Base-by-base conservation (phyloP, 805 yeast species). In the Cyberlindnera suaveolens region DNA sequence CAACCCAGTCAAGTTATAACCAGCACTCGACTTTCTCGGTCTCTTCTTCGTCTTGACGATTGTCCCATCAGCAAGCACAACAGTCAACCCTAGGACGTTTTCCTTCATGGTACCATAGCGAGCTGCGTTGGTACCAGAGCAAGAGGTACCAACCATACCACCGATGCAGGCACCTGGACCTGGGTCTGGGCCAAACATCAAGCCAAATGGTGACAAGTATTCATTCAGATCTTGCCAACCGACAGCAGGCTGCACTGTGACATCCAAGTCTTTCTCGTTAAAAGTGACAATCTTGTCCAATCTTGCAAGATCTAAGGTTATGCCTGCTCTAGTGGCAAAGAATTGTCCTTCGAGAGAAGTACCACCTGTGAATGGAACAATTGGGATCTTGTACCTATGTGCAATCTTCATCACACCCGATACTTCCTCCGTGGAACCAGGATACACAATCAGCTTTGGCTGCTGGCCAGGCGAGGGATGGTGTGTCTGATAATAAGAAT, bases 311-410 rank as follows among this genome's bases (percentile, higher is more conserved):
- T 85, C 91, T 4, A 83, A 69, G 8, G 85, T 75, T 27, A 86
- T 72, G 2, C 85, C 84, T 5, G 74, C 69, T 53, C 89, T 69
- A 0, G 89, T 81, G 5, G 86, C 81, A 38, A 82, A 70, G 58
- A 78, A 82, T 56, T 85, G 89, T n/a, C 93, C 95, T 60, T 85
- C 95, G 34, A 85, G 64, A 0, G 91, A 82, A 0, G 93, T 79
- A 27, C 87, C 87, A 9, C 93, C 95, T 1, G 87, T 75, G 45
- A 64, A 82, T 1, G 93, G 89, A n/a, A 85, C 78, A 44, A 85
- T 78, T 5, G 95, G 91, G 3, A 85, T 71, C 31, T 61, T 65
- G 55, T 77, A 72, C 48, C 73, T 67, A 54, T 82, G 78, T 43
- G 85, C 79, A 6, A 82, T 64, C 51, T 77, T 78, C 65, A 84